Conservation (phyloP, 164 flowering plant species). For the Aristolochia fimbriata region DNA sequence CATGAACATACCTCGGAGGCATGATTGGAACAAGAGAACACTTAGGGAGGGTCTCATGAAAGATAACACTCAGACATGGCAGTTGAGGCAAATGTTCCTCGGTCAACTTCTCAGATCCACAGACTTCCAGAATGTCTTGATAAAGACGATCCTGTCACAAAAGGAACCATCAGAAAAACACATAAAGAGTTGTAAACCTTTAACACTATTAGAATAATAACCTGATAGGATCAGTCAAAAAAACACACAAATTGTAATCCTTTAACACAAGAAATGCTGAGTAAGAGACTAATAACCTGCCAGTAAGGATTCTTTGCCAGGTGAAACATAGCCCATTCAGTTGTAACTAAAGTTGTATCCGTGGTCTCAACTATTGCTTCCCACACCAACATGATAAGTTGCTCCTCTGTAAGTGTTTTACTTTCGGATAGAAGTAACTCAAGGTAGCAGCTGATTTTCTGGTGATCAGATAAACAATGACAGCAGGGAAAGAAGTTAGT, state of each 20-base stretch:
- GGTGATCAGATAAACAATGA: constrained; percentile 22
- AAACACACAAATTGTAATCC: too few relatives aligned
- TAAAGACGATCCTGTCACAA: constrained; percentile 40
- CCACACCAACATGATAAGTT: too few relatives aligned
- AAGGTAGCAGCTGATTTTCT: too few relatives aligned
- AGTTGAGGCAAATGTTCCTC: constrained; percentile 74
- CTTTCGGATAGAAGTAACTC: too few relatives aligned
- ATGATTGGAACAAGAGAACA: constrained; percentile 70
- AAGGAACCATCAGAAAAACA: not conserved
- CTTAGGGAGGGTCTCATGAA: constrained; percentile 83
- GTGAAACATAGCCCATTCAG: constrained; percentile 93
- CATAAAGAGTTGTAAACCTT: too few relatives aligned
- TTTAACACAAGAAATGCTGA: not conserved
- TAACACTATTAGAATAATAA: too few relatives aligned
- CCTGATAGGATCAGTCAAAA: too few relatives aligned
- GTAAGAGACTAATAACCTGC: constrained; percentile 41
- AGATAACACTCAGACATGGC: constrained; percentile 54
- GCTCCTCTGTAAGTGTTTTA: too few relatives aligned
- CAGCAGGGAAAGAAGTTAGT: not conserved
- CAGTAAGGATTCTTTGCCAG: constrained; percentile 46
- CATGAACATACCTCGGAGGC: constrained; percentile 71
- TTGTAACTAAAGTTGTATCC: constrained; percentile 65
- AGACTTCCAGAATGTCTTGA: constrained; percentile 43
- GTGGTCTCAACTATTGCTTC: constrained; percentile 67
- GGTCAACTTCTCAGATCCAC: constrained; percentile 44